Percentiles rank a stretch among this genome's conserved stretches.
Conservation (phyloP, 2,329 filamentous ascomycete genomes). For the Mycosphaerella arachidis region DNA sequence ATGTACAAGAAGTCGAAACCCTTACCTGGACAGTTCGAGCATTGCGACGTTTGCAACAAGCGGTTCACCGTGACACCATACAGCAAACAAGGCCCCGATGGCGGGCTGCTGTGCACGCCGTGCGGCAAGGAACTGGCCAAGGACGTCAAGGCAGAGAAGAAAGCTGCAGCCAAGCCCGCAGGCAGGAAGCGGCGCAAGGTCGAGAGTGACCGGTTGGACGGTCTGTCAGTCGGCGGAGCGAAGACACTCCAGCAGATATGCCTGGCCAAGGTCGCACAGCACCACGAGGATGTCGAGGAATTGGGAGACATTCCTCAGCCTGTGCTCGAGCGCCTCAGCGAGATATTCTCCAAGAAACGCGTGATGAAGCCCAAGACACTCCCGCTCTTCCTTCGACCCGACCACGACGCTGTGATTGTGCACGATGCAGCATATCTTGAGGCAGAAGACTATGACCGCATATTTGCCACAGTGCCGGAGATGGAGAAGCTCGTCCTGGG, state of each 20-base stretch:
- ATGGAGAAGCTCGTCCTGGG: conserved; percentile 69
- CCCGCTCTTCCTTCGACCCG: conserved; percentile 48
- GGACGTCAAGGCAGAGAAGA: conserved; percentile 57
- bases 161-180: conserved; percentile 52
- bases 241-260: conserved; percentile 65
- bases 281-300: conserved; percentile 61
- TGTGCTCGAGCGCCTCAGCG: conserved; percentile 55
- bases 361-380: conserved; percentile 51
- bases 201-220: conserved; percentile 81
- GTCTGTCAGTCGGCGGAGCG: conserved; percentile 59
- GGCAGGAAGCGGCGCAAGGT: conserved; percentile 66
- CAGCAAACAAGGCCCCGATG: conserved; percentile 73
- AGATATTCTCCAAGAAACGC: conserved; percentile 61
- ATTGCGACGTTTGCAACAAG: conserved; percentile 80
- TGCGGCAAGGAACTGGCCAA: conserved; percentile 73
- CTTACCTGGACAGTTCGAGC: conserved; percentile 78
- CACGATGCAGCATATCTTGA: conserved; percentile 64
- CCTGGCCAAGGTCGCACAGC: conserved; percentile 59
- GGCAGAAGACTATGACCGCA: conserved; percentile 70
- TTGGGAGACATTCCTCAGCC: conserved; percentile 58
- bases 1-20: conserved; percentile 56
- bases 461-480: conserved; percentile 69
- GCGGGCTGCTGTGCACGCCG: conserved; percentile 76
- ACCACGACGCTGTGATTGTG: conserved; percentile 53
- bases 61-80: conserved; percentile 92